phyloP scores from a whole-genome alignment of 805 yeast genomes.

The Saturnispora zaruensis region DNA sequence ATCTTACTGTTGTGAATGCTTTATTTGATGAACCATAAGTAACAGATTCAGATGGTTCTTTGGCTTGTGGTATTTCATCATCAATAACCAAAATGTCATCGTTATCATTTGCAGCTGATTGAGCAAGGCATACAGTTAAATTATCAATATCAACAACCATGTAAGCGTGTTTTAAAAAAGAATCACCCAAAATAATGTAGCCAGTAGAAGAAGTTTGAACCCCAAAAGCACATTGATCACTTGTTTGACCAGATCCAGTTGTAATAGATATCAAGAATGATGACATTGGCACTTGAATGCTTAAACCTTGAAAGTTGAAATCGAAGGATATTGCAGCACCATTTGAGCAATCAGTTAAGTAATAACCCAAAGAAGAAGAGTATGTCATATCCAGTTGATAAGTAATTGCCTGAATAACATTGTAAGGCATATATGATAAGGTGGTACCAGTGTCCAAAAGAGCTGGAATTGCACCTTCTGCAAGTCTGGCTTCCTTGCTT shows the following conservation, averaged over 20 bases:
- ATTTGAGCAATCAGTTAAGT: conserved; percentile 36
- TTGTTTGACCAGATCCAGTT: conserved; percentile 15
- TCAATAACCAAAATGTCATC: conserved; percentile 32
- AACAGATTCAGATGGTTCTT: conserved; percentile 2
- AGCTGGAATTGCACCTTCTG: conserved; percentile 30
- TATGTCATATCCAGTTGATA: conserved; percentile 35
- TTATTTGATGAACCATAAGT: conserved; percentile 11
- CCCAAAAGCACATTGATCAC: conserved; percentile 38
- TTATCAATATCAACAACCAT: conserved; percentile 48
- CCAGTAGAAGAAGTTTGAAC: conserved; percentile 28
- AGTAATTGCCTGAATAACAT: conserved; percentile 21
- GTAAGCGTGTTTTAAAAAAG: conserved; percentile 43
- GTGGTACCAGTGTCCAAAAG: conserved; percentile 56
- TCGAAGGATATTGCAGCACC: conserved; percentile 25
- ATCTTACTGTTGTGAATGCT: conserved; percentile 6
- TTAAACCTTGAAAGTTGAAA: conserved; percentile 52
- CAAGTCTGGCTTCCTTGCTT: conserved; percentile 18
- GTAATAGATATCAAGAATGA: conserved; percentile 18
- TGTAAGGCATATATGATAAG: conserved; percentile 36
- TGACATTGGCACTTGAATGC: conserved; percentile 41
- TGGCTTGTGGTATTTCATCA: conserved; percentile 27
- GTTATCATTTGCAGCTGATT: conserved; percentile 28
- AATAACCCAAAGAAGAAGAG: conserved; percentile 35
- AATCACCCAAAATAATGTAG: conserved; percentile 41
- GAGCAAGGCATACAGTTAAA: conserved; percentile 37